These are phyloP conservation scores for Physaria fendleri DNA, from an alignment of 345 rosid species.

Conservation along the genomic window DNA sequence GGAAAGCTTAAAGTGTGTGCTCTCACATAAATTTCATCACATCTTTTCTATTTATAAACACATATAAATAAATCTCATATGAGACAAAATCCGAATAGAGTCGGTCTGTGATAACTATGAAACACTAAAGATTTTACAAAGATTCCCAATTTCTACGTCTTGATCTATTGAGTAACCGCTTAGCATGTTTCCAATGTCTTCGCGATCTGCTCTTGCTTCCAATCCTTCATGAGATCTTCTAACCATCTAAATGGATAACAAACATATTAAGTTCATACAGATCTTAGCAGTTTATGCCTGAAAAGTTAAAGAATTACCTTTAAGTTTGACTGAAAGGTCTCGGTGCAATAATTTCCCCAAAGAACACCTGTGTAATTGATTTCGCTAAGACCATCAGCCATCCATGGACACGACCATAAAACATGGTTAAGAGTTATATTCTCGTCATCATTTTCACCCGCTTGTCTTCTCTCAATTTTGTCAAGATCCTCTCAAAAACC, in stretches of 20 bases:
- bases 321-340: constrained; percentile 33
- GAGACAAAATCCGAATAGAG: too few relatives aligned
- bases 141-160: constrained; percentile 39
- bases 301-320: constrained; percentile 23
- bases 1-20: too few relatives aligned
- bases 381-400: constrained; percentile 32
- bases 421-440: constrained; percentile 31
- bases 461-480: constrained; percentile 31
- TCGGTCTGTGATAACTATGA: constrained; percentile 35
- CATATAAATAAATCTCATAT: too few relatives aligned
- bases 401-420: constrained; percentile 42
- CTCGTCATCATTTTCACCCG: constrained; percentile 31
- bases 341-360: constrained; percentile 46
- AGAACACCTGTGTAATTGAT: constrained; percentile 34
- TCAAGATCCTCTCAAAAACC: constrained; percentile 36
- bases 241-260: constrained; percentile 27
- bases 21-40: too few relatives aligned
- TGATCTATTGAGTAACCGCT: constrained; percentile 39
- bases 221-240: constrained; percentile 46
- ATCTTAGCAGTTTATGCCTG: not conserved
- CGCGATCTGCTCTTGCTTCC: constrained; percentile 32
- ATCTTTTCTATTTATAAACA: too few relatives aligned
- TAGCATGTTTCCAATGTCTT: constrained; percentile 35
- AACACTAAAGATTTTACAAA: constrained; percentile 37
- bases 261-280: not conserved